phyloP scores from a whole-genome alignment of 768 basidiomycete species.

The Gelatoporia subvermispora region DNA sequence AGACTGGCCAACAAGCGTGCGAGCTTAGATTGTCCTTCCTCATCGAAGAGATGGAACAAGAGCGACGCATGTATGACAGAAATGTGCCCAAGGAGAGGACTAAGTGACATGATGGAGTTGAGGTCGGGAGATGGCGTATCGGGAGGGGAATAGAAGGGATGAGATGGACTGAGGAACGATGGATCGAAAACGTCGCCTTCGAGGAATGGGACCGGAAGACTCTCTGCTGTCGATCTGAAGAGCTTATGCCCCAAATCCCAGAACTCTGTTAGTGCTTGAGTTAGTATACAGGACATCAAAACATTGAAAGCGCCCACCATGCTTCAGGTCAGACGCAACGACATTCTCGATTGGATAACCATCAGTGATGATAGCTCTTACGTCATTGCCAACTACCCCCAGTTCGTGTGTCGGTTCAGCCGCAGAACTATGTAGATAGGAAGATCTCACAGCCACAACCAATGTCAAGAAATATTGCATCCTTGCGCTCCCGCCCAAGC shows the following conservation, averaged over 20 bases:
- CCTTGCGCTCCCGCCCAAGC: conserved; percentile 30
- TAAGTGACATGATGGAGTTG: conserved; percentile 33
- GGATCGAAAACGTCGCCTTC: conserved; percentile 51
- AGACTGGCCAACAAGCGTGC: conserved; percentile 37
- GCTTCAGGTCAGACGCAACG: conserved; percentile 33
- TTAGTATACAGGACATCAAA: neutral
- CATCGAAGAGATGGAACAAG: conserved; percentile 46
- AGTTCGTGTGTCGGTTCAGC: neutral
- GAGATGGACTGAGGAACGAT: conserved; percentile 26
- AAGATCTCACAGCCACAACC: conserved; percentile 39
- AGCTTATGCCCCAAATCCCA: conserved; percentile 61
- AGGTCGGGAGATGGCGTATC: conserved; percentile 21
- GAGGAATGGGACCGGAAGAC: conserved; percentile 52
- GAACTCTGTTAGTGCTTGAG: conserved; percentile 34
- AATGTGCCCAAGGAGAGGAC: conserved; percentile 39
- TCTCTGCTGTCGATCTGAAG: conserved; percentile 47
- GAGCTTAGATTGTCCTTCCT: conserved; percentile 34
- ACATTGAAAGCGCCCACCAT: conserved; percentile 21
- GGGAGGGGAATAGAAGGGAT: neutral
- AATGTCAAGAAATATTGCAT: conserved; percentile 39
- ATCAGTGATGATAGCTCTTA: conserved; percentile 35
- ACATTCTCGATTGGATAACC: conserved; percentile 36
- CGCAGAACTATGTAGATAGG: too few relatives aligned
- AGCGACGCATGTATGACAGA: conserved; percentile 46
- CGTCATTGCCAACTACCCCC: conserved; percentile 36